phyloP scores from a whole-genome alignment of 495 filamentous ascomycete genomes.

The Aspergillus diversus region DNA sequence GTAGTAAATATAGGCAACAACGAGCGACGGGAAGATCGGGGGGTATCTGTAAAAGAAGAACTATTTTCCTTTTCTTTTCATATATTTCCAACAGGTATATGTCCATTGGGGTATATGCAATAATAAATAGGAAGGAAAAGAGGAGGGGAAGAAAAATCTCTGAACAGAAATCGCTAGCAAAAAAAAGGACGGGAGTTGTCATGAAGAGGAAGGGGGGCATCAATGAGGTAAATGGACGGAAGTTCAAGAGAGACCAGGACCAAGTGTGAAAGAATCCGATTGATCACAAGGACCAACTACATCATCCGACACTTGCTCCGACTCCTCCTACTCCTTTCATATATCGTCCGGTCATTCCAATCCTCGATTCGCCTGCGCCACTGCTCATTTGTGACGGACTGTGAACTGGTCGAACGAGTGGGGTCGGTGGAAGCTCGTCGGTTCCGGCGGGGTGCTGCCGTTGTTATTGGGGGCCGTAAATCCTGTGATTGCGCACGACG shows the following conservation, averaged over 20 bases:
- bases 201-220: not conserved
- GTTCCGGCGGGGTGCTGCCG: slow-evolving; percentile 25
- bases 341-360: slow-evolving; percentile 50
- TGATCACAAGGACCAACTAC: slow-evolving; percentile 26
- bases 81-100: not conserved
- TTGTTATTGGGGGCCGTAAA: slow-evolving; percentile 12
- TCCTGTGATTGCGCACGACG: slow-evolving; percentile 29
- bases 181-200: not conserved
- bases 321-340: slow-evolving; percentile 39
- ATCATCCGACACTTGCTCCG: slow-evolving; percentile 46
- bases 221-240: not conserved
- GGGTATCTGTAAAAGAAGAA: no score
- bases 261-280: not conserved
- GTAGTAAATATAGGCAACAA: no score
- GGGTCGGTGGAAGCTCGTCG: slow-evolving; percentile 47
- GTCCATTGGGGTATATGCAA: slow-evolving; percentile 8
- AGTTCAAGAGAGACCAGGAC: not conserved
- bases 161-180: not conserved
- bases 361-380: slow-evolving; percentile 50
- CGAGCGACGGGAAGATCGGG: no score
- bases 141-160: not conserved
- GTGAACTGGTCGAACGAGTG: slow-evolving; percentile 32
- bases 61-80: not conserved
- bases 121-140: slow-evolving; percentile 6
- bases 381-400: slow-evolving; percentile 39